Conservation (phyloP, 148 eudicot genomes). For the Pouteria glomerata region DNA sequence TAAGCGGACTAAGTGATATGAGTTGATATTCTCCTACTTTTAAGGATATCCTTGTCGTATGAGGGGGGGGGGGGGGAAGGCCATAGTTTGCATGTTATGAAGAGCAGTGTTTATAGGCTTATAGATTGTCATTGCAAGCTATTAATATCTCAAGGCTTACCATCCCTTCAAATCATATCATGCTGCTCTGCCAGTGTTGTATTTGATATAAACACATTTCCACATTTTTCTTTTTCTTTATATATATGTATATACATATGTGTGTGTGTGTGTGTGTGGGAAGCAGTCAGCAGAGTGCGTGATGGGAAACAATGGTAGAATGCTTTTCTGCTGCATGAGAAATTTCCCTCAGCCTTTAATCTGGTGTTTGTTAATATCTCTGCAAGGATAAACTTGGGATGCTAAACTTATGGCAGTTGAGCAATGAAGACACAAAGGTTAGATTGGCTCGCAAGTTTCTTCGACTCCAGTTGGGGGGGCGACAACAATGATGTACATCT, state of each 20-base stretch:
- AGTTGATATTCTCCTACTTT: background rate
- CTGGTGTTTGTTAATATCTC: background rate
- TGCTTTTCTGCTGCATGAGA: slow-evolving; percentile 11
- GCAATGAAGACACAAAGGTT: background rate
- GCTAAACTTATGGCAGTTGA: background rate
- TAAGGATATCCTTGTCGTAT: no score
- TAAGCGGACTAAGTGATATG: background rate
- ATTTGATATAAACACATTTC: background rate
- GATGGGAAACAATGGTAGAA: background rate
- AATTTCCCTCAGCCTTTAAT: slow-evolving; percentile 7
- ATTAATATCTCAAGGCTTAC: background rate
- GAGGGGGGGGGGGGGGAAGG: no score
- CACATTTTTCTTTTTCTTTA: background rate
- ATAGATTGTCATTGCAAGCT: background rate
- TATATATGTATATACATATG: no score
- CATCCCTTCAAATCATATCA: background rate
- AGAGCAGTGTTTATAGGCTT: background rate
- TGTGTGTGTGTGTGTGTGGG: no score
- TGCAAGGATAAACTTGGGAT: background rate
- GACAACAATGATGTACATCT: background rate
- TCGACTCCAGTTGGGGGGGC: background rate
- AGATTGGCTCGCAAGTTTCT: background rate
- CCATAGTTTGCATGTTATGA: background rate
- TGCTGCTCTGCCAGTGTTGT: background rate
- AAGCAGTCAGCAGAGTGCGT: slow-evolving; percentile 8